phyloP scores from a whole-genome alignment of 2,329 filamentous ascomycete genomes.

The Rutstroemia sp. region DNA sequence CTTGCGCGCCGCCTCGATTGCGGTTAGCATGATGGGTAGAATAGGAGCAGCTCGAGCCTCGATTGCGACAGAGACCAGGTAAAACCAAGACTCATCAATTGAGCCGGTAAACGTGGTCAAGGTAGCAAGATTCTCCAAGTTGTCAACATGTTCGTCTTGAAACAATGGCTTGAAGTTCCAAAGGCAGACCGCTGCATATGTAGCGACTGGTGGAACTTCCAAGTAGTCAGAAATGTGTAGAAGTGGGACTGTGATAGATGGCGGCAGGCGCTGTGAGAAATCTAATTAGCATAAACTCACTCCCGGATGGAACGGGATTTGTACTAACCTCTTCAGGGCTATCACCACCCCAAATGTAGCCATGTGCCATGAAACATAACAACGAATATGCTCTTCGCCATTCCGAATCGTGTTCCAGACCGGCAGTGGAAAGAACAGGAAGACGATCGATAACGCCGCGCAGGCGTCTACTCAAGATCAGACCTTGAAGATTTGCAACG shows the following conservation, averaged over 20 bases:
- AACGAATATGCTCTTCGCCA: conserved; percentile 92
- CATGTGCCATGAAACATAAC: conserved; percentile 85
- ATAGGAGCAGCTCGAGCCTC: conserved; percentile 85
- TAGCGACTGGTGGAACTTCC: conserved; percentile 86
- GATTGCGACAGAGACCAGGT: conserved; percentile 89
- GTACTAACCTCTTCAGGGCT: conserved; percentile 60
- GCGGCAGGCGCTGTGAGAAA: conserved; percentile 52
- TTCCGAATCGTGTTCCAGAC: conserved; percentile 76
- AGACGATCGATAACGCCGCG: conserved; percentile 72
- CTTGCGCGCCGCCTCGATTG: conserved; percentile 70
- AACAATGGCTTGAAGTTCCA: conserved; percentile 98
- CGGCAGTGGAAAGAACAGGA: conserved; percentile 74
- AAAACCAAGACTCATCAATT: conserved; percentile 97
- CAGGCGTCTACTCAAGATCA: conserved; percentile 79
- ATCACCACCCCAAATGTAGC: conserved; percentile 94
- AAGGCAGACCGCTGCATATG: conserved; percentile 82
- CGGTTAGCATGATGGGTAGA: conserved; percentile 80
- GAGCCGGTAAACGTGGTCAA: conserved; percentile 89
- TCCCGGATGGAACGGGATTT: neutral
- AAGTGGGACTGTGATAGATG: conserved; percentile 76
- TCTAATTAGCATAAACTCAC: neutral
- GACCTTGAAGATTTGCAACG: conserved; percentile 73
- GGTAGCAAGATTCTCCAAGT: conserved; percentile 80
- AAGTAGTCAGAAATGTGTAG: conserved; percentile 68
- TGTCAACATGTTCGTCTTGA: conserved; percentile 70